A percentile compares a stretch with the other conserved stretches of the same genome.
Conservation (phyloP, 805 yeast species). For the Hanseniaspora meyeri region DNA sequence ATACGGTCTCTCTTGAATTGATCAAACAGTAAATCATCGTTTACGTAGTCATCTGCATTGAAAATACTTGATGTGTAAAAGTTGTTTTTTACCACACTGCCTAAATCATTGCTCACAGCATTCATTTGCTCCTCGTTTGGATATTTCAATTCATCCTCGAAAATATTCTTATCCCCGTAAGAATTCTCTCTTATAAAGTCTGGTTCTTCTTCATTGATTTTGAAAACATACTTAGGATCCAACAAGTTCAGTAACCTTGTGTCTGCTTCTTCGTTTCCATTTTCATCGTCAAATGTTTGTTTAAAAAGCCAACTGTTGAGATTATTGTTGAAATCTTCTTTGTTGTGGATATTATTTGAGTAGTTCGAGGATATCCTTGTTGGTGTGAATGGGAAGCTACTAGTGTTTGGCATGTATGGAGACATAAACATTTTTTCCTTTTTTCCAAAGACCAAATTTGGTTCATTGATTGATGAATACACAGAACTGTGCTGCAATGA, state of each 20-base stretch:
- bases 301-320: background rate
- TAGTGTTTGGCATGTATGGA: background rate
- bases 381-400: background rate
- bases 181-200: background rate
- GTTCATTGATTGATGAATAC: background rate
- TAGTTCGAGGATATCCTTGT: background rate
- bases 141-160: background rate
- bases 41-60: background rate
- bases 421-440: background rate
- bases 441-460: background rate
- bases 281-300: background rate
- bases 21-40: conserved; percentile 5
- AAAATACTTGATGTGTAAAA: background rate
- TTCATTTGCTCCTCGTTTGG: background rate
- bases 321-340: background rate
- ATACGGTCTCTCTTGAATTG: background rate
- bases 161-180: background rate
- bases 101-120: conserved; percentile 1
- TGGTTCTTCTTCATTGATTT: background rate
- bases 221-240: background rate
- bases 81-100: background rate
- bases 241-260: background rate
- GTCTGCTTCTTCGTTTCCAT: background rate
- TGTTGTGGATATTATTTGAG: background rate
- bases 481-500: background rate